Evolutionary conservation across 768 basidiomycete genomes (phyloP), one percentile per base, ranked within the genome.

Genomic region (Lactarius sp.): DNA sequence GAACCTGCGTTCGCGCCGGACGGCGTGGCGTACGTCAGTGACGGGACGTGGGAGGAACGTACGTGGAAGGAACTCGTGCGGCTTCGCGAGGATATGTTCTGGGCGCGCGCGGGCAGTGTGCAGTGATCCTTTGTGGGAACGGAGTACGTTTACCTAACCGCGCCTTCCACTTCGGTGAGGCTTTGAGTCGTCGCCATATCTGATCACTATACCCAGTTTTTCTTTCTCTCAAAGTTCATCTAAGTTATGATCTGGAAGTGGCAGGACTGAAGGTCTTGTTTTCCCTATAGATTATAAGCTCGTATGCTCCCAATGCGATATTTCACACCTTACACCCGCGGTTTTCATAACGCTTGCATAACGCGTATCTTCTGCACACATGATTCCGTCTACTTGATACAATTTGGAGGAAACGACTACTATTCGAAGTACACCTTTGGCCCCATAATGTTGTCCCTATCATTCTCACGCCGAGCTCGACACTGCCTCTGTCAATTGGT

Each of bases 41-140:
- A 88, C 52, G 75, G 80, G 34, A 89, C 86, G 4, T 93, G 92
- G 92, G 92, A 93, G 73, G 92, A 93, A 71, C 80, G 85, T 56
- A 85, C 88, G 20, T 94, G 91, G 90, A 87, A 86, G 70, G 88
- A 92, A 75, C 72, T 94, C 20, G 79, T 84, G 18, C 79, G 79
- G 50, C 72, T 94, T 66, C 82, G 85, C 63, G 90, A 93, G 72
- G 86, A 89, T 49, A 88, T 94, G 89, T 94, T 90, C 72, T 93
- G 85, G 87, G 88, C 91, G 22, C 77, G 92, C 59, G 74, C 92
- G 52, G 92, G 92, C 0, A 84, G 80, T 6, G 58, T 77, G 57
- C 74, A 75, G 62, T 75, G 67, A 70, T 46, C n/a, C 5, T 37
- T 36, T 4, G 31, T 56, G 33, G 37, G 33, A 42, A 12, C 5